A percentile compares a stretch with the other conserved stretches of the same genome.
phyloP scores from a whole-genome alignment of 495 filamentous ascomycete genomes.

The Pyronema omphalodes region DNA sequence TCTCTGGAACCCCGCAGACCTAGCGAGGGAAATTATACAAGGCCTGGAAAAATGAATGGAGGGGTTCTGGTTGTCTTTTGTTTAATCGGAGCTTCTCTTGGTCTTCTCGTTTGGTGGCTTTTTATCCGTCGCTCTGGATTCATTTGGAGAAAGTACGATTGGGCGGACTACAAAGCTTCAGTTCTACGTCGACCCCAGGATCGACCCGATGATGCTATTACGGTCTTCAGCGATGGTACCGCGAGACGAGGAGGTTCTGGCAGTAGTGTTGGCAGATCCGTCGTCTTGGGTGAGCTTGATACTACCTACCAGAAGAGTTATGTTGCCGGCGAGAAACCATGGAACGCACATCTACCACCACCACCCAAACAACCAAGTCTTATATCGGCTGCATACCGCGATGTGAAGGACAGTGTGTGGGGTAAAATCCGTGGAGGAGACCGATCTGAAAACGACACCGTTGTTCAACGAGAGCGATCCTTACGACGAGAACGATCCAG shows the following conservation, averaged over 20 bases:
- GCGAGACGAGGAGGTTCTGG: conserved; percentile 16
- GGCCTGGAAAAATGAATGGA: conserved; percentile 13
- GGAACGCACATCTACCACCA: conserved; percentile 9
- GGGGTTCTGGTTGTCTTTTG: conserved; percentile 72
- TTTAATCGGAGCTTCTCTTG: conserved; percentile 60
- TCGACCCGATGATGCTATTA: conserved; percentile 22
- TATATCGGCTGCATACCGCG: background rate
- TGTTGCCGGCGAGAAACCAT: conserved; percentile 9
- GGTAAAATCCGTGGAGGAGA: conserved; percentile 17
- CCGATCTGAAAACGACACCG: background rate
- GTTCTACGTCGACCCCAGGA: conserved; percentile 51
- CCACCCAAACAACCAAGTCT: background rate
- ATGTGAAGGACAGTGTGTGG: conserved; percentile 15
- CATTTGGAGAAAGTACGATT: conserved; percentile 63
- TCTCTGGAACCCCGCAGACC: background rate
- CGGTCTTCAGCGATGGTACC: conserved; percentile 23
- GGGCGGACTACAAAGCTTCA: conserved; percentile 96
- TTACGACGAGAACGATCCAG: background rate
- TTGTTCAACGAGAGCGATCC: conserved; percentile 2
- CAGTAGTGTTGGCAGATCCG: conserved; percentile 10
- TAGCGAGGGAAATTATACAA: conserved; percentile 11
- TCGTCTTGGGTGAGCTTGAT: conserved; percentile 23
- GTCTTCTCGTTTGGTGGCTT: conserved; percentile 72
- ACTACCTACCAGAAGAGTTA: conserved; percentile 18
- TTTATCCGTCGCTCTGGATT: conserved; percentile 99